A percentile compares a stretch with the other conserved stretches of the same genome.
Conservation (phyloP, 148 eudicot genomes). For the Hydrangea macrophylla region DNA sequence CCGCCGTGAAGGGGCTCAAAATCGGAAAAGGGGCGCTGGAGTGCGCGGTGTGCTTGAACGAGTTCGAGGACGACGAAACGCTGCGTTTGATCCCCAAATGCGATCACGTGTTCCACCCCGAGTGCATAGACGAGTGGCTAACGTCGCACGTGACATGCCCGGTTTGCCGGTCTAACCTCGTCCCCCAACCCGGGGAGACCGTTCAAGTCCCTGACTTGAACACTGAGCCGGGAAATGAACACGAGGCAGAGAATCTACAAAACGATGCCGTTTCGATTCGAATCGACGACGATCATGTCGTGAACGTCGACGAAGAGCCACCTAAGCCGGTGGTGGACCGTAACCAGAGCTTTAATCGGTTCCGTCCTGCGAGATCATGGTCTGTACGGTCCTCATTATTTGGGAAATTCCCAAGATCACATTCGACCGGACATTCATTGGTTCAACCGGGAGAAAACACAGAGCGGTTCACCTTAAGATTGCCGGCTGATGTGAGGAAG, state of each 20-base stretch:
- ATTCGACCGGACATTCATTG: constrained; percentile 50
- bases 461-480: constrained; percentile 39
- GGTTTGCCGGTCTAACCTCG: constrained; percentile 34
- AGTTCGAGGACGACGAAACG: constrained; percentile 51
- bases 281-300: constrained; percentile 6
- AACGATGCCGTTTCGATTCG: constrained; percentile 1
- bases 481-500: constrained; percentile 37
- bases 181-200: constrained; percentile 18
- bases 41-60: constrained; percentile 55
- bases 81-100: constrained; percentile 48
- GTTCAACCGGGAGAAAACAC: constrained; percentile 35
- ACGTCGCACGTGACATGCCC: constrained; percentile 46
- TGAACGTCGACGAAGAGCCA: not conserved
- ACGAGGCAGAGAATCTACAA: not conserved
- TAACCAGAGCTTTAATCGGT: constrained; percentile 15
- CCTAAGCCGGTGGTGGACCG: not conserved
- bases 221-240: not conserved
- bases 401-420: constrained; percentile 37
- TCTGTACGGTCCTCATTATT: constrained; percentile 32
- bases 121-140: constrained; percentile 52
- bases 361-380: constrained; percentile 24
- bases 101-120: constrained; percentile 53
- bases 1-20: constrained; percentile 33
- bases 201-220: not conserved
- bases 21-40: constrained; percentile 51